Conservation (phyloP, 2,329 filamentous ascomycete genomes). For the Lachnellula suecica region DNA sequence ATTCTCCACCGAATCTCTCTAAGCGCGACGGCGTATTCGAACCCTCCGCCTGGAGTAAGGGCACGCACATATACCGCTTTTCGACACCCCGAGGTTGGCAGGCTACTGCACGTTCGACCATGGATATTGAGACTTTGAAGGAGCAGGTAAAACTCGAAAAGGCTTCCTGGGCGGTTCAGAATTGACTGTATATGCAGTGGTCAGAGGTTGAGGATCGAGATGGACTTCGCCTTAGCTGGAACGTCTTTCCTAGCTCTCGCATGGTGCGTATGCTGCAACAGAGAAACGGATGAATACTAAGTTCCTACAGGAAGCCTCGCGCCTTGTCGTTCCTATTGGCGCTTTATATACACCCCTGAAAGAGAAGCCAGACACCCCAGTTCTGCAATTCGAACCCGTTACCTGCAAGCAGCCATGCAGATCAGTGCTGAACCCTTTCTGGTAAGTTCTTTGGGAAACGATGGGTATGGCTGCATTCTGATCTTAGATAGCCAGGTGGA, state of each 20-base stretch:
- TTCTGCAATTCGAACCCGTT: conserved; percentile 94
- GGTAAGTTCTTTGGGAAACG: conserved; percentile 53
- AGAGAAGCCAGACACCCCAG: conserved; percentile 84
- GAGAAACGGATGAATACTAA: conserved; percentile 21
- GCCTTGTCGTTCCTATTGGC: conserved; percentile 93
- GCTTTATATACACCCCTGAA: conserved; percentile 94
- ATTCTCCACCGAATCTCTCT: neutral
- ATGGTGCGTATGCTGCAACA: conserved; percentile 62
- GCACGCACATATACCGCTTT: neutral
- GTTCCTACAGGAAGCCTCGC: conserved; percentile 75
- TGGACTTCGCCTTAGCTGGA: conserved; percentile 96
- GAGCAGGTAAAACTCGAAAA: conserved; percentile 18
- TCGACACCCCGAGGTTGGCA: neutral
- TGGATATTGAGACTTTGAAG: conserved; percentile 33
- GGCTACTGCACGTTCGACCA: conserved; percentile 6
- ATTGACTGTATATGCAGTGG: conserved; percentile 20
- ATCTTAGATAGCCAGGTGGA: conserved; percentile 67
- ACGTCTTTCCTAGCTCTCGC: conserved; percentile 95
- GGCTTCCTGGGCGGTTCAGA: neutral
- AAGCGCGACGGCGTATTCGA: neutral
- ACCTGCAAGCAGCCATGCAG: conserved; percentile 95
- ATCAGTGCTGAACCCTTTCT: conserved; percentile 95
- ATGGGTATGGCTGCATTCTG: conserved; percentile 19
- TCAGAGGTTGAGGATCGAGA: conserved; percentile 89
- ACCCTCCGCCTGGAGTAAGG: neutral